Base-by-base conservation (phyloP, 192 early-diverging fungal species). In the Jimgerdemannia flammicorona region DNA sequence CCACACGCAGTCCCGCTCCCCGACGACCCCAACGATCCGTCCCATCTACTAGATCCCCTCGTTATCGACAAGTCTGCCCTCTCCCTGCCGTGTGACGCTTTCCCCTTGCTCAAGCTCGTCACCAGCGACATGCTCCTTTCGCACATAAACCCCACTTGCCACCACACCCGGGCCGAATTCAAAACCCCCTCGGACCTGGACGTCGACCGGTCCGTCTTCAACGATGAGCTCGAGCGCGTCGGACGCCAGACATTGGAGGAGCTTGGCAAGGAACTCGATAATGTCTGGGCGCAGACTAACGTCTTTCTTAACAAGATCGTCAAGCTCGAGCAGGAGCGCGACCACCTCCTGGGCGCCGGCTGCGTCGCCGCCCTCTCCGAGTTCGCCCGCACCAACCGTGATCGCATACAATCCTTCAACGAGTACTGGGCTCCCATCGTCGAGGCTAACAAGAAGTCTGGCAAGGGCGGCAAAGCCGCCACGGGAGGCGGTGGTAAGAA, bases 101-200 rank as follows among this genome's bases (percentile, higher is more conserved):
- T 93, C 68, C 88, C 87, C 64, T 76, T 92, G 43, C 77, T 94
- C 41, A 91, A 91, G 69, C 87, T 90, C 70, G 84, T 93, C 69
- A 92, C 89, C 39, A 86, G 81, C 40, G 90, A 91, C 72, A 67
- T 81, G 3, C 84, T 90, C 64, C 85, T 90, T 9, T 86, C 89
- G n/a, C 92, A 93, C 77, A 86, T 88, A 75, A 84, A 90, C 70
- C 89, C 91, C 20, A 89, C 87, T 29, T 94, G 93, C 78, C 79
- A 90, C 74, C 93, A 94, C 79, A 89, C 84, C 3, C 89, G 87
- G 73, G 84, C 89, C 4, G 87, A 89, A 44, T 87, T 86, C 66
- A 87, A 87, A 73, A 84, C 83, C 72, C 93, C 93, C 11, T 80
- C 86, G 0, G 93, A 94, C 76, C 83, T 94, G 43, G 93, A 94